These are phyloP conservation scores for Penicillium macrosclerotiorum DNA, from an alignment of 495 filamentous ascomycete species.

Conservation along the genomic window DNA sequence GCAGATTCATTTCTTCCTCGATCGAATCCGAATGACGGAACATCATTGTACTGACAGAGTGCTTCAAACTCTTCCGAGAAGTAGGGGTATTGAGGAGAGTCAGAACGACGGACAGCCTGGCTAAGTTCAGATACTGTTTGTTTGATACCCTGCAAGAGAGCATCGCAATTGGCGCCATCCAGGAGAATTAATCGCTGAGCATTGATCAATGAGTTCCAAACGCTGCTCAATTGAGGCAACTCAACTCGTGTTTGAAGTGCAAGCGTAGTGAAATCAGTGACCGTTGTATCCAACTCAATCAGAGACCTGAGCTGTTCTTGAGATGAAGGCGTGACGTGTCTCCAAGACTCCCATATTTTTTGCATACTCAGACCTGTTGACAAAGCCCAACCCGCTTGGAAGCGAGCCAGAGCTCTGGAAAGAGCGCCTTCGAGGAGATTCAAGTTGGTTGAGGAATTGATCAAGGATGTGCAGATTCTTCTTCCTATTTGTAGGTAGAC, in stretches of 20 bases:
- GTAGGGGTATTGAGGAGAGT: constrained; percentile 38
- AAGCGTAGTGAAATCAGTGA: constrained; percentile 67
- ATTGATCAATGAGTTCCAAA: constrained; percentile 44
- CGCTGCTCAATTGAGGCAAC: constrained; percentile 33
- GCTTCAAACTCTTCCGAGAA: constrained; percentile 65
- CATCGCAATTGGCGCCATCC: constrained; percentile 36
- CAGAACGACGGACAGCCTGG: constrained; percentile 35
- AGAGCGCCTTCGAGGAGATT: constrained; percentile 34
- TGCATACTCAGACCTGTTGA: constrained; percentile 83
- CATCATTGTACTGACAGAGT: constrained; percentile 60
- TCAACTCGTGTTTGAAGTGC: constrained; percentile 44
- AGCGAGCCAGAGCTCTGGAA: constrained; percentile 40
- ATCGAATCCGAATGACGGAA: constrained; percentile 24
- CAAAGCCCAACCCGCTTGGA: constrained; percentile 56
- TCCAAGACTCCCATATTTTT: constrained; percentile 69
- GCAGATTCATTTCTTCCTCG: constrained; percentile 10
- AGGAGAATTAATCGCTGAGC: constrained; percentile 41
- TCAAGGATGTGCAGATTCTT: constrained; percentile 31
- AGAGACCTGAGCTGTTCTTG: constrained; percentile 50
- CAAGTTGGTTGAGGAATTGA: constrained; percentile 23
- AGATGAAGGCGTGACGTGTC: constrained; percentile 60
- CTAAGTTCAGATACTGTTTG: constrained; percentile 58
- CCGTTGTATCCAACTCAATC: constrained; percentile 64
- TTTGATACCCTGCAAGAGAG: constrained; percentile 47
- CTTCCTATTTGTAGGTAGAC: constrained; percentile 50